Conservation (phyloP, 164 flowering plant genomes). For the Akebia trifoliata region DNA sequence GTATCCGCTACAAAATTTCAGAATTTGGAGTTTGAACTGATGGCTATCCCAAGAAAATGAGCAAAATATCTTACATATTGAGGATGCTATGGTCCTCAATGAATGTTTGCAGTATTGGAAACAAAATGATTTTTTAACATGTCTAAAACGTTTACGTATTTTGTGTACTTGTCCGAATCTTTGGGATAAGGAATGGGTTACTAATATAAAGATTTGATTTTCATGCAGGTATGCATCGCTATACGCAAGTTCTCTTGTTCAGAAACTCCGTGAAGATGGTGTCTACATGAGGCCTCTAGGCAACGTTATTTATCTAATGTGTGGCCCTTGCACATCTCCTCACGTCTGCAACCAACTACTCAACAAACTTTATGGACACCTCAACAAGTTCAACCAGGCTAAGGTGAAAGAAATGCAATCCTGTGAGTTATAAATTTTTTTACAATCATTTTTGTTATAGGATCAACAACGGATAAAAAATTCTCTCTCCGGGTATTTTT, state of each 20-base stretch:
- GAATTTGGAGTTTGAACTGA: no score
- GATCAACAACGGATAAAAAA: no score
- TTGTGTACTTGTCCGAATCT: no score
- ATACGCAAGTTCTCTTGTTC: conserved; percentile 57
- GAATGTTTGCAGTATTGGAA: no score
- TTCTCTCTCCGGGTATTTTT: no score
- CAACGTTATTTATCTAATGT: conserved; percentile 90
- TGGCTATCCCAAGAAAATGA: no score
- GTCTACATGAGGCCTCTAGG: conserved; percentile 90
- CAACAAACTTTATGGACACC: conserved; percentile 40
- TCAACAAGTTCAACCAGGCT: conserved; percentile 43
- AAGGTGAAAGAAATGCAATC: neutral
- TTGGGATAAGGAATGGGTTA: no score
- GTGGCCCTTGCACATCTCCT: conserved; percentile 87
- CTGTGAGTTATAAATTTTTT: neutral
- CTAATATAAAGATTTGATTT: neutral
- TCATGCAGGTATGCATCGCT: conserved; percentile 67
- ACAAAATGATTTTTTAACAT: no score
- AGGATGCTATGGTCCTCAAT: no score
- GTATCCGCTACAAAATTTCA: no score
- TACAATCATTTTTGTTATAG: neutral
- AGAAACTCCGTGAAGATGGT: conserved; percentile 76
- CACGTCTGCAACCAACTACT: conserved; percentile 47
- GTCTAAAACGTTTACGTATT: no score
- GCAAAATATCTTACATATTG: no score